These are phyloP conservation scores for Ophiostoma ulmi DNA, from an alignment of 2,329 filamentous ascomycete species.

Conservation along the genomic window DNA sequence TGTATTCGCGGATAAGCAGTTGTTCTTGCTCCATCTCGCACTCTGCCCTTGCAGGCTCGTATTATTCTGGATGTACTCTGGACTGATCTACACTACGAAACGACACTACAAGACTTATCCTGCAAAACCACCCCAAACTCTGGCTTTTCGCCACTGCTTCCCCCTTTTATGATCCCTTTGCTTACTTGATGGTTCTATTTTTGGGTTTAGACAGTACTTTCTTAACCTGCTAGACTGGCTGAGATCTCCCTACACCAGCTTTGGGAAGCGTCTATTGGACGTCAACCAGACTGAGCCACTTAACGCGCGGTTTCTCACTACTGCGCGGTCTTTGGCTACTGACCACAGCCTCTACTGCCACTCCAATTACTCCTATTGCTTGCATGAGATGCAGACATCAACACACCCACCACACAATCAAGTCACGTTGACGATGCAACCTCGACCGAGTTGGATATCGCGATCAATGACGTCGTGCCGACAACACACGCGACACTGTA, in stretches of 20 bases:
- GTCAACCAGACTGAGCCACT: background rate
- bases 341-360: background rate
- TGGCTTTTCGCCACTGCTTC: background rate
- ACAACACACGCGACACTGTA: background rate
- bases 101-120: background rate
- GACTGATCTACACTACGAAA: no score
- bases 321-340: background rate
- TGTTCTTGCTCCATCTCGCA: background rate
- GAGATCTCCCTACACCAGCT: background rate
- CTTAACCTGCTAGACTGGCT: background rate
- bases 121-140: no score
- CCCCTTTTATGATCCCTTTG: background rate
- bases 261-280: background rate
- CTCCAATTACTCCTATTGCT: background rate
- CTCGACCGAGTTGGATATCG: background rate
- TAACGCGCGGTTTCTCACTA: conserved; percentile 3
- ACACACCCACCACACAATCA: background rate
- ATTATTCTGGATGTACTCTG: background rate
- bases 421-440: background rate
- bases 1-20: background rate
- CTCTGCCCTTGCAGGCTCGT: background rate
- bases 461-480: background rate
- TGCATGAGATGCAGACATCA: background rate
- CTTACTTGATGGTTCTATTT: background rate
- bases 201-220: background rate